Conservation (phyloP, 805 yeast species). For the Pichia occidentalis region DNA sequence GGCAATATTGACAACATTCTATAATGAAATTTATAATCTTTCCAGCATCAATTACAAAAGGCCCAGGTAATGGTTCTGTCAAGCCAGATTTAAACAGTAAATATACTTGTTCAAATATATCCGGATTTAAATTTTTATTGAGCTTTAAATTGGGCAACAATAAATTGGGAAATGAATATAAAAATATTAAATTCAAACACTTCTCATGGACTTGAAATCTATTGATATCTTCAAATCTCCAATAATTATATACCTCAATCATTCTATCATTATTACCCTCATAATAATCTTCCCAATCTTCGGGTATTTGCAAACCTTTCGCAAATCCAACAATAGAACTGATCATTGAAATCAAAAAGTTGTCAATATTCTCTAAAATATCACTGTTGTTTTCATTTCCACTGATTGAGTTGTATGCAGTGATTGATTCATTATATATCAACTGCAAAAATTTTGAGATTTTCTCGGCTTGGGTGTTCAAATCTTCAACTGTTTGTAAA, state of each 20-base stretch:
- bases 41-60: slow-evolving; percentile 48
- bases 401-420: slow-evolving; percentile 12
- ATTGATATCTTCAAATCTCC: slow-evolving; percentile 28
- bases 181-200: slow-evolving; percentile 5
- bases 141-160: neutral
- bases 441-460: slow-evolving; percentile 21
- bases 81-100: slow-evolving; percentile 58
- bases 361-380: slow-evolving; percentile 27
- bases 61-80: slow-evolving; percentile 55
- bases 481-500: slow-evolving; percentile 46
- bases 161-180: slow-evolving; percentile 8
- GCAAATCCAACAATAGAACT: slow-evolving; percentile 66
- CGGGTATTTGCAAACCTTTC: slow-evolving; percentile 57
- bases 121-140: slow-evolving; percentile 32
- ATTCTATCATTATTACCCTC: slow-evolving; percentile 28
- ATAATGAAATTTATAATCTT: slow-evolving; percentile 36
- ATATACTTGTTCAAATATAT: slow-evolving; percentile 59
- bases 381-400: neutral
- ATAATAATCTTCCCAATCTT: slow-evolving; percentile 39
- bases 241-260: slow-evolving; percentile 31
- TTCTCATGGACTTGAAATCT: slow-evolving; percentile 30
- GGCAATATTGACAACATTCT: slow-evolving; percentile 27
- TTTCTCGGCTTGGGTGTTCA: slow-evolving; percentile 35
- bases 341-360: slow-evolving; percentile 50
- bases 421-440: slow-evolving; percentile 18